A percentile compares a stretch with the other conserved stretches of the same genome.
These are phyloP conservation scores for Syzygium syzygioides DNA, from an alignment of 441 rosid species.

Conservation along the genomic window DNA sequence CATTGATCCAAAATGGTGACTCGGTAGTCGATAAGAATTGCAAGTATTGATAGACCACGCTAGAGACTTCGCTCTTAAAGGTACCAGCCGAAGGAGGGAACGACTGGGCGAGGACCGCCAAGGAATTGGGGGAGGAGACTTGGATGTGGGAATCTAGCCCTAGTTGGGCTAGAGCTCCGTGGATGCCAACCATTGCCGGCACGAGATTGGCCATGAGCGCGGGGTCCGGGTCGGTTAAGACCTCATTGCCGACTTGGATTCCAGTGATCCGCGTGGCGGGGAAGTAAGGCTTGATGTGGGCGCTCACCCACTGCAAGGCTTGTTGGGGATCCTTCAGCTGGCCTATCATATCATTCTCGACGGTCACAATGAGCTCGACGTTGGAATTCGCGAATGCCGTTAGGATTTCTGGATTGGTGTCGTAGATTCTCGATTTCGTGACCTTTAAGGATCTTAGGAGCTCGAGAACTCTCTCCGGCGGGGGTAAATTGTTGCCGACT, in stretches of 20 bases:
- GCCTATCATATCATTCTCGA: slow-evolving; percentile 51
- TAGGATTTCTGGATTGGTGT: slow-evolving; percentile 55
- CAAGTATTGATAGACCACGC: slow-evolving; percentile 39
- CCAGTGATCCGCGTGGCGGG: slow-evolving; percentile 60
- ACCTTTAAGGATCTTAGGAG: slow-evolving; percentile 45
- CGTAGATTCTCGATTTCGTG: slow-evolving; percentile 56
- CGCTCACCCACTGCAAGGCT: slow-evolving; percentile 64
- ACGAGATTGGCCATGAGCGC: slow-evolving; percentile 42
- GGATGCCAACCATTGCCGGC: slow-evolving; percentile 56
- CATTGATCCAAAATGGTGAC: slow-evolving; percentile 65
- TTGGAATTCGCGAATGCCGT: slow-evolving; percentile 51
- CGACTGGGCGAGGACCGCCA: slow-evolving; percentile 46
- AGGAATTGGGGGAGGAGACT: slow-evolving; percentile 53
- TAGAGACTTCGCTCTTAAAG: slow-evolving; percentile 37
- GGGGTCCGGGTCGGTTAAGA: slow-evolving; percentile 40
- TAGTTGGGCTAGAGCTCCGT: slow-evolving; percentile 44
- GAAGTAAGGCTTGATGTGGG: slow-evolving; percentile 52
- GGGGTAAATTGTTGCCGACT: slow-evolving; percentile 53
- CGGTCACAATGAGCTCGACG: slow-evolving; percentile 52
- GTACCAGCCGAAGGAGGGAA: slow-evolving; percentile 68
- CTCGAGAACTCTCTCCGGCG: slow-evolving; percentile 45
- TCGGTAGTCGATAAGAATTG: slow-evolving; percentile 33
- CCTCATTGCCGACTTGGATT: slow-evolving; percentile 60
- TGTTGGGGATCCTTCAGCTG: slow-evolving; percentile 47
- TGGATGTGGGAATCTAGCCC: slow-evolving; percentile 52